Percentiles rank a stretch among this genome's conserved stretches.
These are phyloP conservation scores for Parasitella parasitica DNA, from an alignment of 371 early-diverging fungal genomes.

Conservation along the genomic window DNA sequence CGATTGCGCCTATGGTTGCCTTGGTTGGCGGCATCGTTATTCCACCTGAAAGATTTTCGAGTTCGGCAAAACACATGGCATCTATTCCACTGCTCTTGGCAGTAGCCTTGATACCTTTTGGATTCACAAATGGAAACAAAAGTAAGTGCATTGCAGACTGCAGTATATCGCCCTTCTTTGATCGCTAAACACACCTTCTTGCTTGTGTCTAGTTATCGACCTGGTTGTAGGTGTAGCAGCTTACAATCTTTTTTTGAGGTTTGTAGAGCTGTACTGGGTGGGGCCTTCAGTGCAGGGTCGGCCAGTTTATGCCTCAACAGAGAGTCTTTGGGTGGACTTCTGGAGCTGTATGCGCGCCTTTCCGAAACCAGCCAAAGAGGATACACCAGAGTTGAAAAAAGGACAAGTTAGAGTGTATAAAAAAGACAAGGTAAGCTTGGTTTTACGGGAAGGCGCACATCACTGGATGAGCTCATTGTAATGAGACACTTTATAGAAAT, in stretches of 20 bases:
- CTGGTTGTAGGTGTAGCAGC: conserved; percentile 12
- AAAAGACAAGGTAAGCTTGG: conserved; percentile 37
- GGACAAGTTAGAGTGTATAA: conserved; percentile 17
- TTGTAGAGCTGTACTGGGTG: conserved; percentile 35
- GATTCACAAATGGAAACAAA: conserved; percentile 20
- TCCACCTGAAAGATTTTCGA: conserved; percentile 19
- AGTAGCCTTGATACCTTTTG: conserved; percentile 27
- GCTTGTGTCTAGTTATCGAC: conserved; percentile 21
- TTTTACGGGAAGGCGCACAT: background rate
- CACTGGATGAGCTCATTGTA: background rate
- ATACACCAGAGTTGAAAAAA: conserved; percentile 19
- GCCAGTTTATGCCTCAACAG: conserved; percentile 23
- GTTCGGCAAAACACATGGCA: conserved; percentile 26
- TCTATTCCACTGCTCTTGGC: conserved; percentile 33
- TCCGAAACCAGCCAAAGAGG: conserved; percentile 27
- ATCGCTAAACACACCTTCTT: background rate
- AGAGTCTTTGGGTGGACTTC: conserved; percentile 31
- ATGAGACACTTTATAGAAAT: conserved; percentile 26
- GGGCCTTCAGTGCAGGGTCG: conserved; percentile 29
- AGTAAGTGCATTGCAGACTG: no score
- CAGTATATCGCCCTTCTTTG: background rate
- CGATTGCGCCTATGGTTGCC: conserved; percentile 11
- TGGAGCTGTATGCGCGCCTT: conserved; percentile 41
- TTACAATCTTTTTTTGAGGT: conserved; percentile 32
- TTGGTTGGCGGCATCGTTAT: conserved; percentile 18